Percentiles rank a stretch among this genome's conserved stretches.
phyloP scores from a whole-genome alignment of 176 grass and related monocot genomes.

The Musa itinerans region DNA sequence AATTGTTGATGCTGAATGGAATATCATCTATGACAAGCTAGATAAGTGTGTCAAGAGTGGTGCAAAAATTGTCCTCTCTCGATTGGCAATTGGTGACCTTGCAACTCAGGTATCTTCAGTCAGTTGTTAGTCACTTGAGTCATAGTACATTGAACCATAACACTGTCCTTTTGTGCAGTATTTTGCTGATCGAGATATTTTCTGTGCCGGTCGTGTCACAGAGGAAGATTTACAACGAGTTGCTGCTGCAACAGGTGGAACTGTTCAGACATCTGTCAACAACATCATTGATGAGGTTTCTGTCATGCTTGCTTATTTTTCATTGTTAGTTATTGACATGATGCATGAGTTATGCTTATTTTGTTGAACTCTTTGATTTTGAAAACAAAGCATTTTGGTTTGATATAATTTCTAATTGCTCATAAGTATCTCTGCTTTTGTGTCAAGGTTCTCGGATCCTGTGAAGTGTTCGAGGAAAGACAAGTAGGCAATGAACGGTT shows the following conservation, averaged over 20 bases:
- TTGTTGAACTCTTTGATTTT: neutral
- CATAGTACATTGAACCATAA: neutral
- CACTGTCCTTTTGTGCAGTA: slow-evolving; percentile 35
- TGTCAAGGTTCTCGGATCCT: slow-evolving; percentile 69
- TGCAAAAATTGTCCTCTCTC: slow-evolving; percentile 81
- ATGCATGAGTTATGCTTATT: slow-evolving; percentile 10
- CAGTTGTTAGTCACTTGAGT: neutral
- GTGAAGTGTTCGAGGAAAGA: slow-evolving; percentile 87
- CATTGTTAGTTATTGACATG: neutral
- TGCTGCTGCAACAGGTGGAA: slow-evolving; percentile 75
- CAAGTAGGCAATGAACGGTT: slow-evolving; percentile 97
- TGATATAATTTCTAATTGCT: neutral
- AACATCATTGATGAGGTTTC: slow-evolving; percentile 74
- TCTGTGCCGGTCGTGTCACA: slow-evolving; percentile 82
- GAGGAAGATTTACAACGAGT: slow-evolving; percentile 93
- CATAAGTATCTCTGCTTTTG: slow-evolving; percentile 5
- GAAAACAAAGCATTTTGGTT: neutral
- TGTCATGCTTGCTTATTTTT: neutral
- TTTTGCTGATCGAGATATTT: slow-evolving; percentile 87
- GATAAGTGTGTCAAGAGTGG: slow-evolving; percentile 95
- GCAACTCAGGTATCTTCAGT: slow-evolving; percentile 66
- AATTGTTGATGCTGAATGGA: slow-evolving; percentile 98
- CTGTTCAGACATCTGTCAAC: slow-evolving; percentile 85
- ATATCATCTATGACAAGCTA: slow-evolving; percentile 98
- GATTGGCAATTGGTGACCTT: slow-evolving; percentile 90